These are phyloP conservation scores for Gonapodya sp. DNA, from an alignment of 192 early-diverging fungal species.

Conservation along the genomic window DNA sequence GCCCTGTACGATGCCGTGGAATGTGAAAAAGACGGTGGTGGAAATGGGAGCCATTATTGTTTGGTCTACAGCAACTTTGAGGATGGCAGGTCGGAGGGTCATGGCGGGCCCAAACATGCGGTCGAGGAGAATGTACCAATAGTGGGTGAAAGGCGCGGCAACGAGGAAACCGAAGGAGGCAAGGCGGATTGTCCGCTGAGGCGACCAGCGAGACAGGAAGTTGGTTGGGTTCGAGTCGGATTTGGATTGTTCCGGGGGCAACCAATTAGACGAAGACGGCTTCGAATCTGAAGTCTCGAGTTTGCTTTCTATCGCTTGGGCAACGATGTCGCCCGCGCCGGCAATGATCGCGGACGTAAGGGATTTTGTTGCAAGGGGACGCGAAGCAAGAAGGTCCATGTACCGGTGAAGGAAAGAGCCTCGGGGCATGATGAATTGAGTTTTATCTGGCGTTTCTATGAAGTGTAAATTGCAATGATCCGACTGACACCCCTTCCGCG, in stretches of 20 bases:
- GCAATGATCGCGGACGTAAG: not conserved
- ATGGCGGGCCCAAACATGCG: not conserved
- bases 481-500: too few species aligned
- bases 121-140: not conserved
- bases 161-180: not conserved
- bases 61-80: slow-evolving; percentile 3
- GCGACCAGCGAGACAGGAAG: not conserved
- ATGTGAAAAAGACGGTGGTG: not conserved
- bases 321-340: not conserved
- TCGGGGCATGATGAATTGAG: too few species aligned
- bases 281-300: not conserved
- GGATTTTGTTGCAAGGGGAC: not conserved
- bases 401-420: not conserved
- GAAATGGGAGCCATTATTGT: not conserved
- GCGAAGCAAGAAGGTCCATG: not conserved
- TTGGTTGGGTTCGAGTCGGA: not conserved
- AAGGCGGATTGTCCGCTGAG: not conserved
- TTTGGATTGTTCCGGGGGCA: not conserved
- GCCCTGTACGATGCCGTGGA: not conserved
- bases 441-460: too few species aligned
- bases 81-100: not conserved
- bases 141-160: not conserved
- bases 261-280: not conserved
- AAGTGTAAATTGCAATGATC: too few species aligned
- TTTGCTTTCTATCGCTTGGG: not conserved